Percentiles rank a stretch among this genome's conserved stretches.
These are phyloP conservation scores for Collariella sp. DNA, from an alignment of 495 filamentous ascomycete species.

Conservation along the genomic window DNA sequence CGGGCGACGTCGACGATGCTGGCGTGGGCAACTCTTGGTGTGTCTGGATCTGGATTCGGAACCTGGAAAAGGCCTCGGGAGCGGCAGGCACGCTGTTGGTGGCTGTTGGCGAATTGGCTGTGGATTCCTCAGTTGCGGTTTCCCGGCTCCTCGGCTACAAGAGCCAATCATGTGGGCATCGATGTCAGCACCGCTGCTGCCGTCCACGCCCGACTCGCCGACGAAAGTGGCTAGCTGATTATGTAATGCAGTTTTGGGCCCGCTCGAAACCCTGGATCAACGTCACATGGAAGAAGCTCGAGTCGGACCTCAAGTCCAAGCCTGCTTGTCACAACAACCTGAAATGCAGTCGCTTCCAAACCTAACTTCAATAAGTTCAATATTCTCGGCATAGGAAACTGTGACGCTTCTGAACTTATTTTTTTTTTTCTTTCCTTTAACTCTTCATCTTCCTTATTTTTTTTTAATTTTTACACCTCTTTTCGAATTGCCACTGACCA, in stretches of 20 bases:
- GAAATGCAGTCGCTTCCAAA: too few relatives aligned
- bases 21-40: background rate
- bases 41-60: background rate
- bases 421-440: background rate
- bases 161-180: constrained; percentile 16
- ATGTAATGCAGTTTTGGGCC: background rate
- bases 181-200: constrained; percentile 17
- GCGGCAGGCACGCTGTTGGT: constrained; percentile 9
- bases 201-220: constrained; percentile 11
- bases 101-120: constrained; percentile 17
- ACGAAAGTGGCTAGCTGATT: background rate
- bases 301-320: background rate
- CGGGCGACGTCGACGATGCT: constrained; percentile 7
- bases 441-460: background rate
- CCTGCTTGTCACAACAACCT: too few relatives aligned
- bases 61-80: constrained; percentile 16
- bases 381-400: too few relatives aligned
- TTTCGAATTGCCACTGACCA: too few relatives aligned
- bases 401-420: too few relatives aligned
- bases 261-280: too few relatives aligned
- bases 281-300: constrained; percentile 2
- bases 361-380: too few relatives aligned
- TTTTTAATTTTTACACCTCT: background rate
- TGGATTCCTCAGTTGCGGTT: constrained; percentile 16
- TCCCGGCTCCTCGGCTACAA: constrained; percentile 22